Evolutionary conservation across 192 early-diverging fungal species (phyloP).

Genomic region (Chytriomyces sp.): DNA sequence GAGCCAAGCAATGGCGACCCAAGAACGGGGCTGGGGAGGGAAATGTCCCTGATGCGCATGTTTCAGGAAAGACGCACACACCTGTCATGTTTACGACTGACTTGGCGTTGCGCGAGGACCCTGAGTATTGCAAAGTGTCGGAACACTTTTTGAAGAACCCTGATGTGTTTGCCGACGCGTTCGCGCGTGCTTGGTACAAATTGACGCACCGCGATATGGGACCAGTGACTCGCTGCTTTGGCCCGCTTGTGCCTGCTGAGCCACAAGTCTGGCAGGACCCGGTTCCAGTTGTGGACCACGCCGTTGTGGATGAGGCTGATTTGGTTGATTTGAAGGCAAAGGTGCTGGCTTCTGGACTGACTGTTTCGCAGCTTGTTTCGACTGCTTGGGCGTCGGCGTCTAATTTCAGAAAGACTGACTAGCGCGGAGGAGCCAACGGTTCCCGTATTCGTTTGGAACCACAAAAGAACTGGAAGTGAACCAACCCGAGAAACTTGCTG

Average conservation of each 20-base stretch:
- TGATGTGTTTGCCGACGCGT: slow-evolving; percentile 35
- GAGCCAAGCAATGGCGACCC: slow-evolving; percentile 37
- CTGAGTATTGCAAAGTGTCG: slow-evolving; percentile 17
- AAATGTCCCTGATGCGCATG: slow-evolving; percentile 20
- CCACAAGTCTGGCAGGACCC: slow-evolving; percentile 46
- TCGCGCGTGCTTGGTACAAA: slow-evolving; percentile 50
- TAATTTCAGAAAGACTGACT: slow-evolving; percentile 41
- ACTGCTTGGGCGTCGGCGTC: slow-evolving; percentile 44
- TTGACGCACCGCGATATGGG: slow-evolving; percentile 47
- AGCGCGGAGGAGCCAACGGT: slow-evolving; percentile 46
- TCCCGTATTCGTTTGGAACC: slow-evolving; percentile 42
- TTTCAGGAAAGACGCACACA: not conserved
- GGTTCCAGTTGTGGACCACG: slow-evolving; percentile 25
- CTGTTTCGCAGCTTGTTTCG: slow-evolving; percentile 24
- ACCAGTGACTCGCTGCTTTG: slow-evolving; percentile 35
- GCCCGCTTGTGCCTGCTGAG: slow-evolving; percentile 31
- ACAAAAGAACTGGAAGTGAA: slow-evolving; percentile 69
- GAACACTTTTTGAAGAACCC: slow-evolving; percentile 23
- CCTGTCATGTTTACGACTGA: slow-evolving; percentile 39
- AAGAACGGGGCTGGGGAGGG: not conserved
- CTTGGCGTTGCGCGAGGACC: slow-evolving; percentile 33
- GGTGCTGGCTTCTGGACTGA: slow-evolving; percentile 5
- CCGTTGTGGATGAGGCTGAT: slow-evolving; percentile 11
- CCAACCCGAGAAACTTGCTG: slow-evolving; percentile 65
- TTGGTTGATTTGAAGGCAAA: slow-evolving; percentile 26